These are phyloP conservation scores for Abortiporus biennis DNA, from an alignment of 1,284 basidiomycete species.

Conservation along the genomic window DNA sequence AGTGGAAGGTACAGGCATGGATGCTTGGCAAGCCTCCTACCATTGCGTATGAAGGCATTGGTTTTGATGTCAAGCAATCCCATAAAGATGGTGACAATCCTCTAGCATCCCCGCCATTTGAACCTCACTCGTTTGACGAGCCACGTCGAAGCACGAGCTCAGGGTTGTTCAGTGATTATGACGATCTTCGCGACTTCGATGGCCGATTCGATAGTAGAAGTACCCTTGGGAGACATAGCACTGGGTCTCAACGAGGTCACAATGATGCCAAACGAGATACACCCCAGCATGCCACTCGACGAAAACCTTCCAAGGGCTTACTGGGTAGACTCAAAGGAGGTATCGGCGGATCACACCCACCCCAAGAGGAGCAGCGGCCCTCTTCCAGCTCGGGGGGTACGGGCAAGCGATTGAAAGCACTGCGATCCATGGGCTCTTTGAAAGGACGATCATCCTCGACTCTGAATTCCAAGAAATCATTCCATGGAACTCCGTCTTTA, in stretches of 20 bases:
- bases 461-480: constrained; percentile 11
- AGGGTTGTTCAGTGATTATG: constrained; percentile 74
- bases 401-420: constrained; percentile 58
- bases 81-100: constrained; percentile 14
- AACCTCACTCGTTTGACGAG: constrained; percentile 24
- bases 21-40: constrained; percentile 92
- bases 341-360: constrained; percentile 28
- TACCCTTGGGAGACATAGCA: constrained; percentile 46
- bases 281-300: constrained; percentile 29
- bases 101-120: constrained; percentile 12
- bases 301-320: constrained; percentile 63
- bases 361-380: constrained; percentile 30
- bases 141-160: constrained; percentile 26
- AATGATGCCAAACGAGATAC: constrained; percentile 30
- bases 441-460: constrained; percentile 43
- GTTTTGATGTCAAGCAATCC: constrained; percentile 45
- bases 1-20: constrained; percentile 96
- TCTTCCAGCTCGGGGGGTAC: constrained; percentile 20
- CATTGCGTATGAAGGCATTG: constrained; percentile 74
- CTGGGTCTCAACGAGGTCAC: constrained; percentile 26
- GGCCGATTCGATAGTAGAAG: constrained; percentile 77
- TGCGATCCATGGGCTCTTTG: constrained; percentile 76
- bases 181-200: constrained; percentile 78
- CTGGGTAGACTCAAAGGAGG: constrained; percentile 51
- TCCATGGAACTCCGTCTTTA: constrained; percentile 33